Conservation (phyloP, 192 early-diverging fungal species). For the Diversispora epigaea region DNA sequence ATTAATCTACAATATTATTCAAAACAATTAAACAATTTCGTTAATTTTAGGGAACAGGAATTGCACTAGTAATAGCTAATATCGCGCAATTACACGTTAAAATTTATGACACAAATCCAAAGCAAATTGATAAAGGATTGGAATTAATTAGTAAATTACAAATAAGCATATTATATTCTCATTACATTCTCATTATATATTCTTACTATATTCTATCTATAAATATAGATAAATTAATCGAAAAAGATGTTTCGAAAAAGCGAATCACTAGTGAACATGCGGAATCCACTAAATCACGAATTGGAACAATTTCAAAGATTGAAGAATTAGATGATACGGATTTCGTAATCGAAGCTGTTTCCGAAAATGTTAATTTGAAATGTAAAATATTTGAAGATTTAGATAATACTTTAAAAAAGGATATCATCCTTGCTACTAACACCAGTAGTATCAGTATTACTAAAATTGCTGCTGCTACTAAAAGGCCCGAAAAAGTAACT, state of each 20-base stretch:
- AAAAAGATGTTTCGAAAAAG: constrained; percentile 89
- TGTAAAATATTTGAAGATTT: constrained; percentile 76
- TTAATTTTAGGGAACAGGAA: constrained; percentile 65
- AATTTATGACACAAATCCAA: constrained; percentile 75
- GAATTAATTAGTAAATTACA: constrained; percentile 68
- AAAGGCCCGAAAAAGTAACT: constrained; percentile 61
- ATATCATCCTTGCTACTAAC: constrained; percentile 91
- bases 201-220: background rate
- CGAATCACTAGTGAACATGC: constrained; percentile 79
- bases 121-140: constrained; percentile 77
- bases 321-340: constrained; percentile 65
- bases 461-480: constrained; percentile 92
- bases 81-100: constrained; percentile 76
- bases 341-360: constrained; percentile 93
- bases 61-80: constrained; percentile 86
- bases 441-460: constrained; percentile 98
- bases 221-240: constrained; percentile 70
- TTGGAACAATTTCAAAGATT: constrained; percentile 62
- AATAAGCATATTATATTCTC: constrained; percentile 30
- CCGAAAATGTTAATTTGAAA: constrained; percentile 85
- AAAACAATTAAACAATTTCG: background rate
- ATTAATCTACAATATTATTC: background rate
- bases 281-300: constrained; percentile 57
- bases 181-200: constrained; percentile 37
- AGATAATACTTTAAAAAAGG: constrained; percentile 58